These are phyloP conservation scores for Pseudocercospora vitis DNA, from an alignment of 2,329 filamentous ascomycete species.

Conservation along the genomic window DNA sequence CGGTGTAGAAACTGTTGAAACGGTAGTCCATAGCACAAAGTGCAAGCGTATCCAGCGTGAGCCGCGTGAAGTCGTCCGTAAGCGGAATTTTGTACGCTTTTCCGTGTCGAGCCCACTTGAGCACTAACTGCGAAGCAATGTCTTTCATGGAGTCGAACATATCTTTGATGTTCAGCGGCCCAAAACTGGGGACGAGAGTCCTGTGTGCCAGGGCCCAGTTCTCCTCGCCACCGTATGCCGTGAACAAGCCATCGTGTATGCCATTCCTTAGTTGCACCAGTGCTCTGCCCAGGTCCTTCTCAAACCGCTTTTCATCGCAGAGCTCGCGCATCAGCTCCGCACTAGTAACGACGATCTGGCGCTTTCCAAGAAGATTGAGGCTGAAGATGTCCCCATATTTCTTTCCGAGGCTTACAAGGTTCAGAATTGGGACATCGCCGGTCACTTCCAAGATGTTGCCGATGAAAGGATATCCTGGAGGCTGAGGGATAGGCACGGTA, in stretches of 20 bases:
- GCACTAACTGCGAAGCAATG: constrained; percentile 37
- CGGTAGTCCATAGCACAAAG: constrained; percentile 58
- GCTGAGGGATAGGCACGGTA: constrained; percentile 57
- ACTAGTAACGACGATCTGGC: constrained; percentile 27
- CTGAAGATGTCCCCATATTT: constrained; percentile 31
- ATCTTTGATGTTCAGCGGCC: constrained; percentile 63
- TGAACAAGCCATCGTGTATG: constrained; percentile 67
- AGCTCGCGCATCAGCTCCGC: constrained; percentile 41
- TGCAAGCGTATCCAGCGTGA: constrained; percentile 70
- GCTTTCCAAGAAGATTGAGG: constrained; percentile 22
- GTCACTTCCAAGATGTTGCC: constrained; percentile 67
- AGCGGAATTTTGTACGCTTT: constrained; percentile 57
- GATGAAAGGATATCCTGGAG: constrained; percentile 62
- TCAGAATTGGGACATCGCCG: constrained; percentile 53
- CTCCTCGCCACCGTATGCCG: constrained; percentile 48
- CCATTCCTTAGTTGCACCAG: constrained; percentile 60
- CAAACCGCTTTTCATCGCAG: constrained; percentile 50
- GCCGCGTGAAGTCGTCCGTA: constrained; percentile 68
- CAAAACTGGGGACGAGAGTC: constrained; percentile 67
- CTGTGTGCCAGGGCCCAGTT: constrained; percentile 45
- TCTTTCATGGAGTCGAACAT: constrained; percentile 61
- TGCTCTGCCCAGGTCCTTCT: constrained; percentile 55
- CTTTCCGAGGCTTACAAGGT: constrained; percentile 53
- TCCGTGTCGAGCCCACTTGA: constrained; percentile 49
- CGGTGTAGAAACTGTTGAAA: constrained; percentile 68